A percentile compares a stretch with the other conserved stretches of the same genome.
Conservation (phyloP, 164 flowering plant species). For the Nelumbo lutea region DNA sequence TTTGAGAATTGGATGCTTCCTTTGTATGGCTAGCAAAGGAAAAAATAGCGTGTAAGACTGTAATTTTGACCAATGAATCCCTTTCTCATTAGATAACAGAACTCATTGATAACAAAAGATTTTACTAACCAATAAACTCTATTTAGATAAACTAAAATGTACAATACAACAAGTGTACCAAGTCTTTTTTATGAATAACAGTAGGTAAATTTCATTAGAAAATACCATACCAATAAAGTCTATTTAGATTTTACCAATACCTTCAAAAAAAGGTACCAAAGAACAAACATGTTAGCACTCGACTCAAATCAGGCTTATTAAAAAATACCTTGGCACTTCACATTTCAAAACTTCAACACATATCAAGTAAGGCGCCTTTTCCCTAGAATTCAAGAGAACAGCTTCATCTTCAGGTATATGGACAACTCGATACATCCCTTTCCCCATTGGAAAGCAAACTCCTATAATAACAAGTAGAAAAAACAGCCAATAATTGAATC, state of each 20-base stretch:
- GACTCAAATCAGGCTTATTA: not conserved
- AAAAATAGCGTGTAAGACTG: not conserved
- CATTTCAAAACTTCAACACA: constrained; percentile 92
- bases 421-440: constrained; percentile 86
- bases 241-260: not conserved
- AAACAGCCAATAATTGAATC: not conserved
- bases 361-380: constrained; percentile 94
- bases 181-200: no score
- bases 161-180: no score
- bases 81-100: not conserved
- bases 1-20: constrained; percentile 54
- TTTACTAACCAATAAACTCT: no score
- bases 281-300: not conserved
- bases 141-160: no score
- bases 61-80: not conserved
- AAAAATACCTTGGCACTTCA: constrained; percentile 66
- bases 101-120: not conserved
- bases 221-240: not conserved
- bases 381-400: constrained; percentile 93
- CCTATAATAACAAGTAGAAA: constrained; percentile 37
- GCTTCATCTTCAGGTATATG: constrained; percentile 98
- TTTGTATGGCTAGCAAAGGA: constrained; percentile 41
- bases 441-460: constrained; percentile 94
- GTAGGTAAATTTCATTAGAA: no score
- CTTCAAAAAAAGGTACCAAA: not conserved